Evolutionary conservation across 345 rosid species (phyloP).

Genomic region (Pistacia atlantica): DNA sequence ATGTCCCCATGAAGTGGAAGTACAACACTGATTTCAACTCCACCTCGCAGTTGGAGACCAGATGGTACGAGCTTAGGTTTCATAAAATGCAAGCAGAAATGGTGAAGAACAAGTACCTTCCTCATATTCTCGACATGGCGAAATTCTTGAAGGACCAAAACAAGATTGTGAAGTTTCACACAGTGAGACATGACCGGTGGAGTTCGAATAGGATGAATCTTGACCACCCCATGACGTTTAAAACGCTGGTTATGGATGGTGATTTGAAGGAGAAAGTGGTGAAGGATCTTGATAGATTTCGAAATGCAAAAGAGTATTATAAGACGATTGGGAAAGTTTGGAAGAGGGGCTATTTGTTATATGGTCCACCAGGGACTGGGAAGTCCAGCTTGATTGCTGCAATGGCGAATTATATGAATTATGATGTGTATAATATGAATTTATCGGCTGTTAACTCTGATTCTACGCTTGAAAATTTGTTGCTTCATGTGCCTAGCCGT

Average conservation of each 20-base stretch:
- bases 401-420: conserved; percentile 38
- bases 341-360: conserved; percentile 33
- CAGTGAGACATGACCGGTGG: conserved; percentile 35
- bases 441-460: conserved; percentile 32
- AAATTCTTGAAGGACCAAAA: conserved; percentile 32
- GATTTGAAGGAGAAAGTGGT: conserved; percentile 27
- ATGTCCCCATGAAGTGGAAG: conserved; percentile 37
- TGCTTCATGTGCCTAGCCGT: conserved; percentile 42
- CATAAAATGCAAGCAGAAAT: conserved; percentile 24
- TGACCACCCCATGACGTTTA: conserved; percentile 48
- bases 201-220: conserved; percentile 23
- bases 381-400: conserved; percentile 36
- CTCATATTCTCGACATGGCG: conserved; percentile 36
- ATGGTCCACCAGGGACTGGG: conserved; percentile 38
- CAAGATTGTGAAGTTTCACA: conserved; percentile 33
- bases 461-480: conserved; percentile 30
- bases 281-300: conserved; percentile 40
- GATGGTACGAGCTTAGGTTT: conserved; percentile 44
- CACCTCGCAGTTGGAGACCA: conserved; percentile 12
- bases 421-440: conserved; percentile 41
- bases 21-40: conserved; percentile 24
- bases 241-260: conserved; percentile 45
- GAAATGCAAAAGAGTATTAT: conserved; percentile 22
- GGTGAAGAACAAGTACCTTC: conserved; percentile 35
- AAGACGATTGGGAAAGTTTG: conserved; percentile 31